Percentiles rank a stretch among this genome's conserved stretches.
Conservation (phyloP, 2,329 filamentous ascomycete species). For the Fusarium albidum region DNA sequence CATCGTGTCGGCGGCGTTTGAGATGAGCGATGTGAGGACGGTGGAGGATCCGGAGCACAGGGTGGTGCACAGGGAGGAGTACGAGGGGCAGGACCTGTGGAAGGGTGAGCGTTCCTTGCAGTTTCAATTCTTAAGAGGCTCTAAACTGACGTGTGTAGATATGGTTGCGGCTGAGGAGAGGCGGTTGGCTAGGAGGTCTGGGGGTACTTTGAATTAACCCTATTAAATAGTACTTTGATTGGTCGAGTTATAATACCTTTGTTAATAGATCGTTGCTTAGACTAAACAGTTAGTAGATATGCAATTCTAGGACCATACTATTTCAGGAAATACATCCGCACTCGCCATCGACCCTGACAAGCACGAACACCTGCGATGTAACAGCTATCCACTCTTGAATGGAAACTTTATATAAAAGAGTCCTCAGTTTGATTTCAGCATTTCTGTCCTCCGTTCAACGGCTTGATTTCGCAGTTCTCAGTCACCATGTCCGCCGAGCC, state of each 20-base stretch:
- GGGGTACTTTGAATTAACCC: no score
- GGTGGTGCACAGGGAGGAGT: constrained; percentile 82
- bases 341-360: constrained; percentile 33
- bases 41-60: constrained; percentile 83
- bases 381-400: constrained; percentile 21
- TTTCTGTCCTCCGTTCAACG: background rate
- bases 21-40: constrained; percentile 80
- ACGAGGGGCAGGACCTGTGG: constrained; percentile 92
- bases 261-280: no score
- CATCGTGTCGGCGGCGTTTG: constrained; percentile 81
- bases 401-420: constrained; percentile 8
- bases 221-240: no score
- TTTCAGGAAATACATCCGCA: constrained; percentile 5
- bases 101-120: constrained; percentile 64
- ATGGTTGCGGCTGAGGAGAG: constrained; percentile 84
- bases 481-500: constrained; percentile 26
- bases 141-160: constrained; percentile 54
- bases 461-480: no score
- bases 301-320: no score
- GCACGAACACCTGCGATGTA: constrained; percentile 29
- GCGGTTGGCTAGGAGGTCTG: constrained; percentile 52
- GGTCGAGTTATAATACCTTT: no score
- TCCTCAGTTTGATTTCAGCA: background rate
- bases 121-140: background rate
- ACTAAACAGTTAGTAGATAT: no score